Evolutionary conservation across 441 rosid genomes (phyloP), one percentile per base, ranked within the genome.

Genomic region (Aleurites moluccanus): DNA sequence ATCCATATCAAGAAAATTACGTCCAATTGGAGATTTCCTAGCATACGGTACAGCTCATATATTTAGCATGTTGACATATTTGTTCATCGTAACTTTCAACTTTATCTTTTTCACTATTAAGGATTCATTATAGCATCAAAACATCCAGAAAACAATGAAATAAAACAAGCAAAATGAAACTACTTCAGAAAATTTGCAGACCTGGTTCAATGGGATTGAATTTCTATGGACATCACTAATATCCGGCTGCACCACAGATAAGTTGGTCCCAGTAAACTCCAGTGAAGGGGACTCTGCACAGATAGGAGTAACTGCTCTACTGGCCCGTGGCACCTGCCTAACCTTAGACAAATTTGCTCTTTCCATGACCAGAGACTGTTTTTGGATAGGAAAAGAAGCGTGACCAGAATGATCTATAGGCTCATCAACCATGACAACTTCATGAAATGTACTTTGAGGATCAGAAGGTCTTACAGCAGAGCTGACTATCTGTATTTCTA

Each of bases 191-290:
- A 73, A 62, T 67, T 33, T 30, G 15, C 64, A 70, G 53, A 81
- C 84, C 78, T 75, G 81, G 70, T 53, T 44, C 35, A 23, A 35
- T n/a, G 56, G 38, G 45, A 55, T 16, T 40, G 79, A 47, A 67
- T 40, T 23, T 69, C 45, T 35, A 49, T 69, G 64, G 33, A 56
- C 13, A 7, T 63, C 3, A 57, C 64, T 49, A 55, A 23, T 21
- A 47, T 75, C 74, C 53, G 73, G 68, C 50, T 50, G 64, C 38
- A 57, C 61, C 73, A 69, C 30, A 66, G 57, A 55, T 61, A 52
- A 30, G 63, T 35, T 23, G 20, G 78, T 53, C 33, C 28, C 57
- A 52, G 27, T 23, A 59, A 27, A 35, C 64, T 63, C 73, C 69
- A 70, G 23, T n/a, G 40, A 14, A 74, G 63, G 61, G 5, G 35